phyloP scores from a whole-genome alignment of 2,329 filamentous ascomycete species.

The Pyricularia sp. region DNA sequence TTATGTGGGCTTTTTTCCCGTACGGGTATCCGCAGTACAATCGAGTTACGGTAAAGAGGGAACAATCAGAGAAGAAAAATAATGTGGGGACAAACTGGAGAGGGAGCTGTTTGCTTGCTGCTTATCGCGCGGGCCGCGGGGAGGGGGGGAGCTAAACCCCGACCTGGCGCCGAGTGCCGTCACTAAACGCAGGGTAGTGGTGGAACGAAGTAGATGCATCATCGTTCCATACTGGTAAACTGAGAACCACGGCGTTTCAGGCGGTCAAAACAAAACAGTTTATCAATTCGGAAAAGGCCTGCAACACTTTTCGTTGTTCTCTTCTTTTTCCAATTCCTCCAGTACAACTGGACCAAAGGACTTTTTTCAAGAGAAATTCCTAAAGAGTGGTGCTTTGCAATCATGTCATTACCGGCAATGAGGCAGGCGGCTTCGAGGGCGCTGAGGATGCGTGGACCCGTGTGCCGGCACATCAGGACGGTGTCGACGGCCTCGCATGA shows the following conservation, averaged over 20 bases:
- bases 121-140: neutral
- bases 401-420: conserved; percentile 40
- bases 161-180: neutral
- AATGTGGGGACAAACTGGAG: neutral
- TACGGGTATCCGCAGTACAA: no score
- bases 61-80: no score
- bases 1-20: neutral
- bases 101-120: neutral
- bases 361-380: neutral
- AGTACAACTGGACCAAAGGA: neutral
- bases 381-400: neutral
- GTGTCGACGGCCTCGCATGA: conserved; percentile 41
- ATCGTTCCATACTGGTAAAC: neutral
- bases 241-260: neutral
- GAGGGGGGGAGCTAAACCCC: neutral
- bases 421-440: conserved; percentile 22
- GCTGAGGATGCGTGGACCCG: neutral
- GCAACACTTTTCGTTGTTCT: neutral
- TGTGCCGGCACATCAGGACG: conserved; percentile 21
- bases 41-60: no score
- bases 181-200: neutral
- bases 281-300: neutral
- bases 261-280: neutral
- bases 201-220: neutral
- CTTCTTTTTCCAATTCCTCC: neutral